These are phyloP conservation scores for Boechera stricta DNA, from an alignment of 345 rosid species.

Conservation along the genomic window DNA sequence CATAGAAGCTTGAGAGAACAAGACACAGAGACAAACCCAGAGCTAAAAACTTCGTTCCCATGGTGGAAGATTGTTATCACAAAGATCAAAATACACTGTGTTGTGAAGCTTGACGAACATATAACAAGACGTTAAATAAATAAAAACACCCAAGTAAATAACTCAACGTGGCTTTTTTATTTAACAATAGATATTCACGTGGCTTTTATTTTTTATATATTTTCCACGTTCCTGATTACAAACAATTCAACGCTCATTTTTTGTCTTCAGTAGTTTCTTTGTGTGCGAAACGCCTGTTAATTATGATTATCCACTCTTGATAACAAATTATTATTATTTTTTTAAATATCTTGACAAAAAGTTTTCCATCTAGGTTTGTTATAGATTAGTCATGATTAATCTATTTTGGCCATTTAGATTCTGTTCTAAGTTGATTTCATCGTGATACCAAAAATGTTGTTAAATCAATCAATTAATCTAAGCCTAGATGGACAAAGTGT, in stretches of 20 bases:
- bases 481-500: too few relatives aligned
- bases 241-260: neutral
- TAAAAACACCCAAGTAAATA: neutral
- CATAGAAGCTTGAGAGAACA: slow-evolving; percentile 29
- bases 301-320: neutral
- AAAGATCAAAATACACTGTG: slow-evolving; percentile 24
- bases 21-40: slow-evolving; percentile 41
- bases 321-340: too few relatives aligned
- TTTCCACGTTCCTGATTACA: slow-evolving; percentile 4
- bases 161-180: slow-evolving; percentile 32
- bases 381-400: too few relatives aligned
- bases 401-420: too few relatives aligned
- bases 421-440: too few relatives aligned
- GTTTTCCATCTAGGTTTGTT: too few relatives aligned
- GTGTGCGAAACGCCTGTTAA: neutral
- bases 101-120: slow-evolving; percentile 2
- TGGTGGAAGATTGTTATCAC: slow-evolving; percentile 26
- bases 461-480: too few relatives aligned
- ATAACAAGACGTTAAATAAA: slow-evolving; percentile 25
- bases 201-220: slow-evolving; percentile 33
- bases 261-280: too few relatives aligned
- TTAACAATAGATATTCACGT: slow-evolving; percentile 40
- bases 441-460: too few relatives aligned
- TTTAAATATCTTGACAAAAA: neutral
- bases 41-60: slow-evolving; percentile 43